These are phyloP conservation scores for Geosmithia morbida DNA, from an alignment of 2,329 filamentous ascomycete genomes.

Conservation along the genomic window DNA sequence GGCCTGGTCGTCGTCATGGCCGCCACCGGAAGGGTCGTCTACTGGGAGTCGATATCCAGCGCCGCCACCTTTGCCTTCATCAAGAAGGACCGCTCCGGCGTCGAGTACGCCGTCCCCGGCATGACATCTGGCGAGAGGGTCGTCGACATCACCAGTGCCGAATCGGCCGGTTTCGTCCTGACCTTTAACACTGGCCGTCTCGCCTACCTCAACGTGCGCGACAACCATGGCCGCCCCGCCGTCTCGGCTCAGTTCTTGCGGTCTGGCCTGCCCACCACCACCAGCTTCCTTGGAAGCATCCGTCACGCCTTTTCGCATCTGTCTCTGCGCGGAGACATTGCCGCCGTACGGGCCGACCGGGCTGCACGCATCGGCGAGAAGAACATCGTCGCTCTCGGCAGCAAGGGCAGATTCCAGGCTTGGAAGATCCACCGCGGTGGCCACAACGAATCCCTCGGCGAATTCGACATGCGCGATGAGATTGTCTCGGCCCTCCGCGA, in stretches of 20 bases:
- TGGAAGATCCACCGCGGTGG: conserved; percentile 88
- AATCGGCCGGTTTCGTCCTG: conserved; percentile 74
- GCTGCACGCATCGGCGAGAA: conserved; percentile 67
- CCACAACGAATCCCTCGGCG: conserved; percentile 59
- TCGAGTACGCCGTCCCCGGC: conserved; percentile 60
- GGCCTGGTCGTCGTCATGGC: conserved; percentile 81
- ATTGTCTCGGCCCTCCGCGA: conserved; percentile 49
- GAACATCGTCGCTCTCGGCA: conserved; percentile 66
- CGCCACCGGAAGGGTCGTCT: conserved; percentile 69
- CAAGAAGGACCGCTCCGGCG: conserved; percentile 64
- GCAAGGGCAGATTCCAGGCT: conserved; percentile 61
- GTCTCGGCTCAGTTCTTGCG: conserved; percentile 68
- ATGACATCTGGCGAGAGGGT: conserved; percentile 69
- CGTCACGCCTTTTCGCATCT: conserved; percentile 60
- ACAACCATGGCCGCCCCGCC: conserved; percentile 71
- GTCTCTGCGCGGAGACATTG: conserved; percentile 61
- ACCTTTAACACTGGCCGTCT: conserved; percentile 75
- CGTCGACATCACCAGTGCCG: conserved; percentile 65
- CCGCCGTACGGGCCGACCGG: conserved; percentile 62
- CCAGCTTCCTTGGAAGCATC: conserved; percentile 63
- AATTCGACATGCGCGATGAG: conserved; percentile 53
- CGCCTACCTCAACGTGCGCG: conserved; percentile 73
- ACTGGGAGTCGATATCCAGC: conserved; percentile 90
- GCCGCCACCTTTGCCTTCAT: conserved; percentile 75
- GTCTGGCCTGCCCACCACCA: conserved; percentile 37